These are phyloP conservation scores for Saposhnikovia divaricata DNA, from an alignment of 129 eudicot species.

Conservation along the genomic window DNA sequence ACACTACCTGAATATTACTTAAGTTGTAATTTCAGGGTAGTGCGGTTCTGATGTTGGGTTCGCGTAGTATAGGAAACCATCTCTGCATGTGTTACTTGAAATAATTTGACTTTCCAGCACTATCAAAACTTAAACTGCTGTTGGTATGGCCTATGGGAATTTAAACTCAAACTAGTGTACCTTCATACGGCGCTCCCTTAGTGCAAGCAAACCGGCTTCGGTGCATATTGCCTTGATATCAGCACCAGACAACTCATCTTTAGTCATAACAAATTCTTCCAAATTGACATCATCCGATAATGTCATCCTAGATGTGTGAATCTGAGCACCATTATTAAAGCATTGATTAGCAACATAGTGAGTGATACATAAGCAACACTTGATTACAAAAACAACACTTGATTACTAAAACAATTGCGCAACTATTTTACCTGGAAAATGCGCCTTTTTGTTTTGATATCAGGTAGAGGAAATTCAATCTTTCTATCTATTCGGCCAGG, in stretches of 20 bases:
- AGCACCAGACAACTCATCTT: conserved; percentile 63
- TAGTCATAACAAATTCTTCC: conserved; percentile 58
- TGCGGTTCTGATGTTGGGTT: too few species aligned
- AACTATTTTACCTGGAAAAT: conserved; percentile 38
- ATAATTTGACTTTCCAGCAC: too few species aligned
- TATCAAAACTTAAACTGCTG: too few species aligned
- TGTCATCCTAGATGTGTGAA: conserved; percentile 61
- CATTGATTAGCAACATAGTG: background rate
- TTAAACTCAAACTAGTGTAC: too few species aligned
- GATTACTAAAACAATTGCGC: background rate
- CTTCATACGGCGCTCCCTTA: conserved; percentile 65
- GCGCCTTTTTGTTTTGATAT: conserved; percentile 75
- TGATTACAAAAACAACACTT: background rate
- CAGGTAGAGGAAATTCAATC: conserved; percentile 93
- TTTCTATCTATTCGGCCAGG: conserved; percentile 91
- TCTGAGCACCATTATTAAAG: conserved; percentile 15
- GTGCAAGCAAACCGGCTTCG: conserved; percentile 63
- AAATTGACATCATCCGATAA: conserved; percentile 58
- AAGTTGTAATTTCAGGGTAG: too few species aligned
- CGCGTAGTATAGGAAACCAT: too few species aligned
- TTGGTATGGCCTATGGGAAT: too few species aligned
- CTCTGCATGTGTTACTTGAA: too few species aligned
- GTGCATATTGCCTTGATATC: conserved; percentile 66
- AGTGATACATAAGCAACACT: background rate
- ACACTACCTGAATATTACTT: background rate